Evolutionary conservation across 352 stramenopile genomes (phyloP), one percentile per base, ranked within the genome.

Genomic region (Lagenidium giganteum): DNA sequence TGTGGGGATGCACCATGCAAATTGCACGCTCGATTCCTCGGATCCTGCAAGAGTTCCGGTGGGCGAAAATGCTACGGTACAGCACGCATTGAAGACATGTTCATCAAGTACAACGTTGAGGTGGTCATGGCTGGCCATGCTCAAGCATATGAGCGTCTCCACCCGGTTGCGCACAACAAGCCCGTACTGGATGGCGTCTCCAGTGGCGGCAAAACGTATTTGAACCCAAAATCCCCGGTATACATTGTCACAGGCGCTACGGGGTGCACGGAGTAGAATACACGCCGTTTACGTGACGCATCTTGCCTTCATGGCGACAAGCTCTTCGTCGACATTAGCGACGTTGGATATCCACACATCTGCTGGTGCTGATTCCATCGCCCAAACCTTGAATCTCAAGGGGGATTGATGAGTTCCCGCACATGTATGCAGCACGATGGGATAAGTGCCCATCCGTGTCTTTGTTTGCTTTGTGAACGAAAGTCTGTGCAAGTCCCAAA

Each of bases 1-100:
- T 32, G 70, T 88, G 3, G 59, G 61, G 1, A 82, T 78, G 43
- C 84, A 95, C 44, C 75, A 77, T 21, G 76, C 83, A 1, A 61
- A 93, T 21, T 96, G 94, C 55, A 49, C 39, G 5, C 30, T 44
- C 12, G 28, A 5, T 5, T 13, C 32, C 4, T 42, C 20, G 11
- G 43, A 64, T 27, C 17, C 33, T 2, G 35, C 51, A n/a, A 40
- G 47, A 30, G 29, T 40, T 5, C 54, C 54, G 5, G 55, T 31
- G 18, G 63, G 26, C 14, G 41, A 57, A 3, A 13, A 27, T 14
- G 46, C 31, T 20, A 47, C 31, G 25, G 44, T 81, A 30, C 62
- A 77, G 32, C 31, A 44, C 7, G 57, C 62, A 7, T 77, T 77
- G 65, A 73, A 25, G 54, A 67, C 8, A 49, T 77, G 3, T 52